Evolutionary conservation across 2,329 filamentous ascomycete genomes (phyloP).

Genomic region (Xylariaceae sp.): DNA sequence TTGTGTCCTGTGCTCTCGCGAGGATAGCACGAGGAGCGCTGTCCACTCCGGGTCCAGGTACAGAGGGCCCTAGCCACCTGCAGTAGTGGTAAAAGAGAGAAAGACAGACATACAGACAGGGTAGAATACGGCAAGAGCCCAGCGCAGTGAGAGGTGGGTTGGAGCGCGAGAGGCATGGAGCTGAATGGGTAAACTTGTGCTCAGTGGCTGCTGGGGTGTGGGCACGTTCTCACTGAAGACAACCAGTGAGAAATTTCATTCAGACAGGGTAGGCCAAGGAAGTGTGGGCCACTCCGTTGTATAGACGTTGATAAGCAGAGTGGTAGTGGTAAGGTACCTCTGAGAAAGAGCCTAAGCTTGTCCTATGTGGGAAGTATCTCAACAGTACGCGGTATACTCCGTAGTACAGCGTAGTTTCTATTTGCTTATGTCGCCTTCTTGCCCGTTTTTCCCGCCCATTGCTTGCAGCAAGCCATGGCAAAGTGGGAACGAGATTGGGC

Average conservation of each 20-base stretch:
- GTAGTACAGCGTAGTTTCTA: too few relatives aligned
- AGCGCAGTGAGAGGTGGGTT: constrained; percentile 24
- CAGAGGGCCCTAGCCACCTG: constrained; percentile 19
- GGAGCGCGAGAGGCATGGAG: constrained; percentile 9
- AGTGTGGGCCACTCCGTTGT: constrained; percentile 15
- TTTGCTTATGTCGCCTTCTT: too few relatives aligned
- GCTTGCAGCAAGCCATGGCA: too few relatives aligned
- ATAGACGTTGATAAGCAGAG: too few relatives aligned
- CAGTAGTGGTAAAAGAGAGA: too few relatives aligned
- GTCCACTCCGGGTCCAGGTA: constrained; percentile 15
- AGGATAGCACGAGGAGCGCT: constrained; percentile 14
- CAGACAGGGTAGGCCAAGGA: constrained; percentile 1
- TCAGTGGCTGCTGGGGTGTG: constrained; percentile 14
- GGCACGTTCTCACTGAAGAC: constrained; percentile 18
- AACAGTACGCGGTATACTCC: too few relatives aligned
- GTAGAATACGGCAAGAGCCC: constrained; percentile 22
- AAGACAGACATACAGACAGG: constrained; percentile 10
- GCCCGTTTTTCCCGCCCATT: too few relatives aligned
- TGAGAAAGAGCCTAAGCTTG: too few relatives aligned
- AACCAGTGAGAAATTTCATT: constrained; percentile 22
- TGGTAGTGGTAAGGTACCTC: too few relatives aligned
- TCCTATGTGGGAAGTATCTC: too few relatives aligned
- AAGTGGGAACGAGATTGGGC: too few relatives aligned
- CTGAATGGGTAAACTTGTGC: constrained; percentile 26
- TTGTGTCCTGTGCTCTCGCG: constrained; percentile 16